Evolutionary conservation across 129 eudicot species (phyloP).

Genomic region (Silybum marianum): DNA sequence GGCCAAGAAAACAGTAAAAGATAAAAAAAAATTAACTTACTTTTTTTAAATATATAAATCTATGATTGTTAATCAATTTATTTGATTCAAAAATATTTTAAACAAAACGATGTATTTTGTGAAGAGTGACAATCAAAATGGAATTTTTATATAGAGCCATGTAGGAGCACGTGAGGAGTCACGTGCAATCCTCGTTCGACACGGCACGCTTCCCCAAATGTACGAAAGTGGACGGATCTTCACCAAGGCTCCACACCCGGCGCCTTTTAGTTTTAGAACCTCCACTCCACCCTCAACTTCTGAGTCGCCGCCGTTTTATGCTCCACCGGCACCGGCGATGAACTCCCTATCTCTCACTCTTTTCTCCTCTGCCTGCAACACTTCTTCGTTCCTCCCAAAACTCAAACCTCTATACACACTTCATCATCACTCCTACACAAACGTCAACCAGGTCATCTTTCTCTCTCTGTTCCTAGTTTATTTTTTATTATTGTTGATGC

Average conservation of each 20-base stretch:
- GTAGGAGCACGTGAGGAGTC: background rate
- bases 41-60: too few species aligned
- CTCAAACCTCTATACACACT: slow-evolving; percentile 30
- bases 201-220: slow-evolving; percentile 24
- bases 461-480: background rate
- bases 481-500: background rate
- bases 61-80: too few species aligned
- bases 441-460: slow-evolving; percentile 41
- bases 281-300: slow-evolving; percentile 11
- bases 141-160: background rate
- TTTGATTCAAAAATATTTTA: too few species aligned
- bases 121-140: background rate
- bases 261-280: background rate
- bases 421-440: slow-evolving; percentile 26
- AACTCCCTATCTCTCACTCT: slow-evolving; percentile 37
- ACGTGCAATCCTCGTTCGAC: background rate
- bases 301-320: background rate
- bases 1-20: too few species aligned
- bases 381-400: slow-evolving; percentile 20
- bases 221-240: background rate
- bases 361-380: slow-evolving; percentile 23
- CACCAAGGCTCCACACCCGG: slow-evolving; percentile 8
- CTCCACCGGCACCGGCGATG: slow-evolving; percentile 32
- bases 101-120: background rate
- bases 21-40: too few species aligned